Percentiles rank a stretch among this genome's conserved stretches.
Conservation (phyloP, 179 eudicot genomes). For the Beta lomatogona region DNA sequence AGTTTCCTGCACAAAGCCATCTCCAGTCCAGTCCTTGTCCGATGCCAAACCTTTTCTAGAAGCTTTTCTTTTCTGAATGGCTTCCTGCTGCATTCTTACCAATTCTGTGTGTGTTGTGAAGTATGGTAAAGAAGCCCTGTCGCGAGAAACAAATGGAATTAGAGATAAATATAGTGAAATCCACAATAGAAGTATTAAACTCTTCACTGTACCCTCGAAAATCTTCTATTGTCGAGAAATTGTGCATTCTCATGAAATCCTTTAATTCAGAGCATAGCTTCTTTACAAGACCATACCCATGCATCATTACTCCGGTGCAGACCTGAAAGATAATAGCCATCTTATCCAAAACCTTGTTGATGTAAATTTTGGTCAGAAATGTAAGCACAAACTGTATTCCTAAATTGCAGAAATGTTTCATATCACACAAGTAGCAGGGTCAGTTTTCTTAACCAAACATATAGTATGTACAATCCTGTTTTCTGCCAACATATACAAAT, state of each 20-base stretch:
- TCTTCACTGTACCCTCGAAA: constrained; percentile 77
- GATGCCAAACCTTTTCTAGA: constrained; percentile 77
- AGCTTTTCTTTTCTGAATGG: constrained; percentile 74
- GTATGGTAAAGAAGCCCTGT: constrained; percentile 76
- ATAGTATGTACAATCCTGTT: too few species aligned
- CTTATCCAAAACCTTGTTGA: neutral
- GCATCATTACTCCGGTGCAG: constrained; percentile 99
- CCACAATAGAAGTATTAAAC: neutral
- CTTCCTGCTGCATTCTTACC: constrained; percentile 83
- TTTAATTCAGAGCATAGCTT: constrained; percentile 82
- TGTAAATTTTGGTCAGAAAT: neutral
- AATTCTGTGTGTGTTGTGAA: constrained; percentile 93
- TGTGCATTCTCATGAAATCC: constrained; percentile 92
- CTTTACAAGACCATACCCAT: constrained; percentile 84
- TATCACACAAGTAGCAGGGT: too few species aligned
- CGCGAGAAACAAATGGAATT: constrained; percentile 1
- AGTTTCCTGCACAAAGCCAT: constrained; percentile 88
- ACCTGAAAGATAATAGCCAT: constrained; percentile 50
- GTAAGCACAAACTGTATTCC: neutral
- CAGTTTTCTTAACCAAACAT: too few species aligned
- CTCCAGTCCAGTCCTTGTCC: constrained; percentile 99
- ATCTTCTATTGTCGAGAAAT: constrained; percentile 87
- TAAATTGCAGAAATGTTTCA: too few species aligned
- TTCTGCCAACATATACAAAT: too few species aligned
- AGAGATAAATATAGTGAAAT: constrained; percentile 1